Percentiles rank a stretch among this genome's conserved stretches.
Evolutionary conservation across 2,329 filamentous ascomycete genomes (phyloP).

Genomic region (Microsporum canis): DNA sequence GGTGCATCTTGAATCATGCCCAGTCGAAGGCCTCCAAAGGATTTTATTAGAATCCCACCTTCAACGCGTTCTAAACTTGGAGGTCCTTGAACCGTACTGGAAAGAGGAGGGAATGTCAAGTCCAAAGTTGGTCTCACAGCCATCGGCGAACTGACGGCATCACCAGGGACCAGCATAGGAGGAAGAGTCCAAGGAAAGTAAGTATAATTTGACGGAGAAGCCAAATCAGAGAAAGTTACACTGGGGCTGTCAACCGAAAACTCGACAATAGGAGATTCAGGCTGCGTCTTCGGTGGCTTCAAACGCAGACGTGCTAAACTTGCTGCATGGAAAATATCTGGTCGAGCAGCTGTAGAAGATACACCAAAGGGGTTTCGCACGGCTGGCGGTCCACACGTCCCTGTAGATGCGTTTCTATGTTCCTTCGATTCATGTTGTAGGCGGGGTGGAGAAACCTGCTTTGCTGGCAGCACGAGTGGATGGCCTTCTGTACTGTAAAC

Average conservation of each 20-base stretch:
- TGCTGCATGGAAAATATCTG: constrained; percentile 80
- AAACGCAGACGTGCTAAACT: constrained; percentile 71
- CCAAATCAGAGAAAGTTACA: constrained; percentile 43
- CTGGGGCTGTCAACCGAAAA: constrained; percentile 46
- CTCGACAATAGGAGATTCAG: constrained; percentile 46
- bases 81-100: constrained; percentile 35
- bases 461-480: constrained; percentile 66
- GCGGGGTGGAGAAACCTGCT: constrained; percentile 8
- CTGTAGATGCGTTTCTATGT: constrained; percentile 21
- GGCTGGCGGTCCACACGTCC: constrained; percentile 57
- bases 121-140: constrained; percentile 60
- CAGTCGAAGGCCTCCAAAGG: constrained; percentile 47
- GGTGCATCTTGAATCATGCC: constrained; percentile 40
- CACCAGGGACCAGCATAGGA: constrained; percentile 55
- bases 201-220: constrained; percentile 62
- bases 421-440: constrained; percentile 15
- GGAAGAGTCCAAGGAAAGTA: constrained; percentile 93
- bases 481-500: constrained; percentile 97
- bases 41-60: constrained; percentile 50
- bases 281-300: constrained; percentile 49
- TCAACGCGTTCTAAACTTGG: constrained; percentile 45
- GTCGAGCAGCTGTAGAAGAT: constrained; percentile 66
- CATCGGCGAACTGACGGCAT: constrained; percentile 67
- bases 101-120: constrained; percentile 50
- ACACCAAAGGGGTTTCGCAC: constrained; percentile 53